phyloP scores from a whole-genome alignment of 352 stramenopile species.

The Globisporangium takayamanum region DNA sequence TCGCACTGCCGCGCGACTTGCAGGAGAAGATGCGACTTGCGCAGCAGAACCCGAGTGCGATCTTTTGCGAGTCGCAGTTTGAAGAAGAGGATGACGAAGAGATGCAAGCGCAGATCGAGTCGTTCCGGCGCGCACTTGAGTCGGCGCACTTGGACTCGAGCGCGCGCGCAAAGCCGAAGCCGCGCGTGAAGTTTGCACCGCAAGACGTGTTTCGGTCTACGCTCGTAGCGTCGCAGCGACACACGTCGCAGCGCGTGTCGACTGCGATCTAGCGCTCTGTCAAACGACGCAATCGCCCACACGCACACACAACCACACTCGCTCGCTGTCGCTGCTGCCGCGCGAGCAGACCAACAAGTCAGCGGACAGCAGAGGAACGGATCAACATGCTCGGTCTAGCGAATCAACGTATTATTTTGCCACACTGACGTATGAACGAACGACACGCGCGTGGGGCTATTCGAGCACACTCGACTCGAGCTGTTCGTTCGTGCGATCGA shows the following conservation, averaged over 20 bases:
- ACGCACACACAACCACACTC: background rate
- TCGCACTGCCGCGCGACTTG: conserved; percentile 21
- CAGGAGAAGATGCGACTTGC: conserved; percentile 62
- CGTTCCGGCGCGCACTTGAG: conserved; percentile 70
- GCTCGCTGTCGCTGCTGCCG: background rate
- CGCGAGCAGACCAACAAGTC: too few relatives aligned
- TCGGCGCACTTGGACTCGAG: conserved; percentile 60
- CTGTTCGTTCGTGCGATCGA: too few relatives aligned
- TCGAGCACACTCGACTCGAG: too few relatives aligned
- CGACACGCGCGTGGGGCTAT: too few relatives aligned
- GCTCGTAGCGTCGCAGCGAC: conserved; percentile 15
- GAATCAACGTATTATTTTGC: conserved; percentile 2
- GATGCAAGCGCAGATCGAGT: conserved; percentile 66
- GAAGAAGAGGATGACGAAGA: conserved; percentile 81
- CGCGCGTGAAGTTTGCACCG: conserved; percentile 57
- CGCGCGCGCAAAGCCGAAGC: conserved; percentile 48
- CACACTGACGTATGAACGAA: too few relatives aligned
- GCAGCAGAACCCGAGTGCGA: conserved; percentile 61
- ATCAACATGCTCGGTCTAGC: background rate
- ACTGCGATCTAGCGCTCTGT: conserved; percentile 6
- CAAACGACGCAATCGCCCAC: too few relatives aligned
- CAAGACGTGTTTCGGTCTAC: conserved; percentile 72
- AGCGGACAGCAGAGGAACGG: too few relatives aligned
- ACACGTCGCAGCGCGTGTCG: conserved; percentile 16
- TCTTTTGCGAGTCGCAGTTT: conserved; percentile 78